Conservation (phyloP, 306 rosid species). For the Betula pendula region DNA sequence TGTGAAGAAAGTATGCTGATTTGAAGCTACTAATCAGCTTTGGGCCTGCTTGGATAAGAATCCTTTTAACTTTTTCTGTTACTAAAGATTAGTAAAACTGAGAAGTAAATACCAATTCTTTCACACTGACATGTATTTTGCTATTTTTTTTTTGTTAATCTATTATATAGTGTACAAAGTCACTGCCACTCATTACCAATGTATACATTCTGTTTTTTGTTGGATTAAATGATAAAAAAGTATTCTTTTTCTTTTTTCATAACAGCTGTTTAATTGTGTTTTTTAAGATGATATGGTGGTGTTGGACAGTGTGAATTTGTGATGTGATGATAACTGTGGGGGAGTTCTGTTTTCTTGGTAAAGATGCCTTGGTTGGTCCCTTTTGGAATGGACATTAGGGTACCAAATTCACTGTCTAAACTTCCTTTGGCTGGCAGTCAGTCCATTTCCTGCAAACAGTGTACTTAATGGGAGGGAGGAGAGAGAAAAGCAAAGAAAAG, state of each 20-base stretch:
- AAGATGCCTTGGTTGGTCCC: too few relatives aligned
- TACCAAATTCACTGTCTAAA: too few relatives aligned
- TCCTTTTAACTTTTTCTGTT: slow-evolving; percentile 21
- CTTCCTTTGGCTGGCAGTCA: not conserved
- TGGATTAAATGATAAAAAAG: not conserved
- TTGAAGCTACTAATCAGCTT: slow-evolving; percentile 34
- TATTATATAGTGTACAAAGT: slow-evolving; percentile 38
- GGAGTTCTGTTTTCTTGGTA: too few relatives aligned
- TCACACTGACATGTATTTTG: slow-evolving; percentile 39
- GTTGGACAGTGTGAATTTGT: too few relatives aligned
- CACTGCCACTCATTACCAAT: slow-evolving; percentile 9
- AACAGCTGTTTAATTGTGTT: too few relatives aligned
- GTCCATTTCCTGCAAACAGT: not conserved
- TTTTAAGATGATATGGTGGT: too few relatives aligned
- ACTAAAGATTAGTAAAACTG: not conserved
- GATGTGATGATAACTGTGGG: too few relatives aligned
- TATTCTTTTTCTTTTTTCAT: too few relatives aligned
- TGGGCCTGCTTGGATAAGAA: slow-evolving; percentile 22
- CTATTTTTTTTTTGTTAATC: slow-evolving; percentile 23
- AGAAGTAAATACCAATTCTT: slow-evolving; percentile 18
- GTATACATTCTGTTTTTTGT: slow-evolving; percentile 1
- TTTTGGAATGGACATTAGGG: too few relatives aligned
- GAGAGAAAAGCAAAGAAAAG: not conserved
- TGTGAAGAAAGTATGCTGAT: slow-evolving; percentile 27
- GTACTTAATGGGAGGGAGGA: not conserved